Evolutionary conservation across 345 rosid genomes (phyloP).

Genomic region (Firmiana major): DNA sequence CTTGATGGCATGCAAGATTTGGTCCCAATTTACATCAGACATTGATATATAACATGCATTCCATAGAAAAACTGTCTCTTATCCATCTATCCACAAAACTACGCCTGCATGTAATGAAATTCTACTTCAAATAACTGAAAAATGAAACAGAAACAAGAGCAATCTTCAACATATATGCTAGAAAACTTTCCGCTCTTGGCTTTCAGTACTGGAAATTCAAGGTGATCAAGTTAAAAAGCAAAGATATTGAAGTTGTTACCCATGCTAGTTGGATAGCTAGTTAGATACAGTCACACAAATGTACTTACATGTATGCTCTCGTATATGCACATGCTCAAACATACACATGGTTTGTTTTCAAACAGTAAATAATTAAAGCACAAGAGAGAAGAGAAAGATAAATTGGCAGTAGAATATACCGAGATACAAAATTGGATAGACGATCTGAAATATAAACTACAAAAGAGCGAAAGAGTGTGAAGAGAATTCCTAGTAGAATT

Average conservation of each 20-base stretch:
- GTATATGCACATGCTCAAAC: not conserved
- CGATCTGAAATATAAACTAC: slow-evolving; percentile 50
- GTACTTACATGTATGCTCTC: not conserved
- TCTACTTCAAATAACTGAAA: not conserved
- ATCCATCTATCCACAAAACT: slow-evolving; percentile 40
- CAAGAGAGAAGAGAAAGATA: not conserved
- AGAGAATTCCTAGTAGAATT: slow-evolving; percentile 49
- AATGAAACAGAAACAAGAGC: not conserved
- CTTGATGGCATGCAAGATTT: slow-evolving; percentile 45
- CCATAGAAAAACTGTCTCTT: slow-evolving; percentile 28
- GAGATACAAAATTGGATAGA: slow-evolving; percentile 31
- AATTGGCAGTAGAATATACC: slow-evolving; percentile 21
- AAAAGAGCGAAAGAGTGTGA: slow-evolving; percentile 60
- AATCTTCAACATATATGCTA: not conserved
- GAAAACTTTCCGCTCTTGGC: not conserved
- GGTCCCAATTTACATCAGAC: slow-evolving; percentile 56
- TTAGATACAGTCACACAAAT: not conserved
- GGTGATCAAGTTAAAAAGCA: not conserved
- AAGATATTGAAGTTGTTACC: not conserved
- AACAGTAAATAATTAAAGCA: not conserved
- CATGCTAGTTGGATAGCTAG: not conserved
- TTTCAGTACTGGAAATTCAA: not conserved
- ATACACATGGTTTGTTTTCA: not conserved
- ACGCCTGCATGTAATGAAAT: slow-evolving; percentile 1
- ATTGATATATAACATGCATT: slow-evolving; percentile 60